phyloP scores from a whole-genome alignment of 768 basidiomycete genomes.

The Leucocoprinus leucothites region DNA sequence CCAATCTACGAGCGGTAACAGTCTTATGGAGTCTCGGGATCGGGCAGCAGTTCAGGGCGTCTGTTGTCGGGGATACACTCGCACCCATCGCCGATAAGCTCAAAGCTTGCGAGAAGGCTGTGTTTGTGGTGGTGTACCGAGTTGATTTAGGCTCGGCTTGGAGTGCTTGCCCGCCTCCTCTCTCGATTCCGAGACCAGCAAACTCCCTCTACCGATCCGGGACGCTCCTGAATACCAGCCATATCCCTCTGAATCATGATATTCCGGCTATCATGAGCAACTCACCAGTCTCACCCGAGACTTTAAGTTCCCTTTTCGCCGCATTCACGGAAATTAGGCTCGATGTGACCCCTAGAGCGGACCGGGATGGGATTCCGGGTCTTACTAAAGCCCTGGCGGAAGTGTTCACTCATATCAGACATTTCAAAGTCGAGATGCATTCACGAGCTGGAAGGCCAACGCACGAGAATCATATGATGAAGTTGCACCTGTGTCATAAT shows the following conservation, averaged over 20 bases:
- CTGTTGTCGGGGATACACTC: constrained; percentile 1
- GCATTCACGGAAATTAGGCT: constrained; percentile 6
- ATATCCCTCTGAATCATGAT: background rate
- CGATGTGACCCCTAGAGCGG: constrained; percentile 4
- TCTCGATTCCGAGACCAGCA: background rate
- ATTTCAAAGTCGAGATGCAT: background rate
- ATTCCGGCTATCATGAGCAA: background rate
- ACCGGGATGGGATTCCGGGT: background rate
- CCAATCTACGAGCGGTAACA: background rate
- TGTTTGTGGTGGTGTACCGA: background rate
- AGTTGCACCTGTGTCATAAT: background rate
- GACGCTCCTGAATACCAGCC: too few species aligned
- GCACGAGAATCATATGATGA: background rate
- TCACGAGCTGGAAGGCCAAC: background rate
- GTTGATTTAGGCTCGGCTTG: background rate
- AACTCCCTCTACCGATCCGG: background rate
- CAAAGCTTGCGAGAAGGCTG: background rate
- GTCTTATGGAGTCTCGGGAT: constrained; percentile 9
- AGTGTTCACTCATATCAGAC: background rate
- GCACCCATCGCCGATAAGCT: constrained; percentile 2
- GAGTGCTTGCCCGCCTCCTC: background rate
- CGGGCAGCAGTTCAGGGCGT: constrained; percentile 9
- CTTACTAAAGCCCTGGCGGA: constrained; percentile 3
- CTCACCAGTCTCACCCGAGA: background rate
- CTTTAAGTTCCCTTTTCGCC: background rate